Base-by-base conservation (phyloP, 352 stramenopile species). In the Pythium sukuiense region DNA sequence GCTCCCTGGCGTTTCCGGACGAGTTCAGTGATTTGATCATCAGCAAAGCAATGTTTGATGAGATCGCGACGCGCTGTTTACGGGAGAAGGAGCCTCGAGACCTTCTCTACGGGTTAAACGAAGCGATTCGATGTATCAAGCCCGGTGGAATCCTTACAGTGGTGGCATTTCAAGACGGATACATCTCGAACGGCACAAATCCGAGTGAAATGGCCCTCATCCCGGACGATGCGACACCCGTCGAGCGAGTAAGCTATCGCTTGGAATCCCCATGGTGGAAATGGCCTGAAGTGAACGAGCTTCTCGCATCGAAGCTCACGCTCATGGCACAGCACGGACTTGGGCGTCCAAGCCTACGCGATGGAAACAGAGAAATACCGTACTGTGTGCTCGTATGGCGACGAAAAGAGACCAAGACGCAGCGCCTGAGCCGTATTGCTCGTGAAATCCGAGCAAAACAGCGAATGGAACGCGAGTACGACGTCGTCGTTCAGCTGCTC, bases 21-120 rank as follows among this genome's bases (percentile, higher is more conserved):
- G 6, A 59, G 13, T 69, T 43, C 13, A 77, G 69, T 45, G 67
- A 76, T 24, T 69, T 65, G 3, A 62, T 80, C 5, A 43, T 80
- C 29, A 73, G 59, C 29, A 75, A 77, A 54, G 71, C 70, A 26
- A 61, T 64, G 5, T 33, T 80, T 12, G 73, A 80, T 54, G 59
- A 57, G 26, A 68, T 76, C 6, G 70, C 73, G 16, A 58, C 45
- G 18, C 39, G 24, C 18, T 18, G 24, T 41, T 16, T 65, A 2
- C 54, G 27, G 2, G 24, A 50, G 6, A 26, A 35, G 16, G 55
- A 32, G 13, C 49, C 58, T 27, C 49, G 45, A 8, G 61, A 70
- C 16, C 49, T 80, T 0, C 32, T 72, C 13, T 24, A 63, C 13
- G 61, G 62, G 12, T 32, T 80, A 2, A 41, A n/a, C 2, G 70